Base-by-base conservation (phyloP, 805 yeast species). In the Metschnikowia arizonensis region DNA sequence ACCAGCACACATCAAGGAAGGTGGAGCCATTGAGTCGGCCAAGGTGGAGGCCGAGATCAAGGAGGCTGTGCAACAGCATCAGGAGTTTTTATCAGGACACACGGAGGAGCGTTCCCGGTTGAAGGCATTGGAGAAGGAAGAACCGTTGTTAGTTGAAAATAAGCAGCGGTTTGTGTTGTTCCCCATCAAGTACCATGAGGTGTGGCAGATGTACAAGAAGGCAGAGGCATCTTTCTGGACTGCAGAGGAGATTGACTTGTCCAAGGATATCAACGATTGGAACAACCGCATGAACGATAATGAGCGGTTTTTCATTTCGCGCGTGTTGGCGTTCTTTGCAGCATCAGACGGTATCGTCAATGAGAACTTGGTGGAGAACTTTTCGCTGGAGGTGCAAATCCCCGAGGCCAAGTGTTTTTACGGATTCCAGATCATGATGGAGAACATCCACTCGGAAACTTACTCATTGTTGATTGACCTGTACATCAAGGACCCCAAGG, bases 191-290 rank as follows among this genome's bases (percentile, higher is more conserved):
- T 93, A 89, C 74, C 91, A 90, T 65, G 98, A 91, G 73, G 87
- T 91, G 66, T 91, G 98, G 98, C 96, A 91, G 69, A 90, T 95
- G 77, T 91, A 91, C 73, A 91, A 91, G 77, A 88, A 91, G 73
- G 97, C 98, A 42, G 99, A 93, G 77, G 99, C 99, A 12, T 91
- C 98, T 5, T 91, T 91, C 79, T 91, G 99, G 99, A 93, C 98
- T 33, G 97, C 98, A 39, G 99, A 91, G 75, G 99, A 93, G 73
- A 89, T 91, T 55, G 99, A 91, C 70, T 79, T 91, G 54, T 83
- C 95, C 45, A 93, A 91, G 76, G 99, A 91, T 68, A 63, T 77
- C 49, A 79, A 78, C 60, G 99, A 91, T 73, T 91, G 99, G 99
- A 90, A 88, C 65, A 79, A 85, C 73, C 76, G 76, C 61, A 75